A percentile compares a stretch with the other conserved stretches of the same genome.
Conservation (phyloP, 805 yeast species). For the Nakazawaea ernobii region DNA sequence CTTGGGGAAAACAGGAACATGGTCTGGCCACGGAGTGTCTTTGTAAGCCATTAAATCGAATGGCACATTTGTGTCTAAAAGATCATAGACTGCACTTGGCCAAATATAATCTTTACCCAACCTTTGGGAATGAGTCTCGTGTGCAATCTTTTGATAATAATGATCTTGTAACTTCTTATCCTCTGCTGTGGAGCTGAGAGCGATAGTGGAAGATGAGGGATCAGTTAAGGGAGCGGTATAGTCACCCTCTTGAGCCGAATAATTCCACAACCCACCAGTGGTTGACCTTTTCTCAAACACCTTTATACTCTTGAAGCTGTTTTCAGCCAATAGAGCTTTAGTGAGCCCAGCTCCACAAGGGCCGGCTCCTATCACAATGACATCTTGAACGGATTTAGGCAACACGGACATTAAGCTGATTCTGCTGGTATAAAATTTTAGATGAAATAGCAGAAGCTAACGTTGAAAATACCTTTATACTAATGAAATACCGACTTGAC, state of each 20-base stretch:
- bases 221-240: constrained; percentile 25
- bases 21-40: constrained; percentile 41
- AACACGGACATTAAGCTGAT: constrained; percentile 1
- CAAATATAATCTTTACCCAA: constrained; percentile 26
- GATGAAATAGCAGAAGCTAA: not conserved
- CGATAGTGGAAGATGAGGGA: constrained; percentile 15
- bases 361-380: constrained; percentile 76
- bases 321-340: constrained; percentile 54
- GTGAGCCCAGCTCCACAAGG: constrained; percentile 68
- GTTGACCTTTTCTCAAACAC: constrained; percentile 52
- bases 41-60: constrained; percentile 61
- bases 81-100: constrained; percentile 56
- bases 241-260: constrained; percentile 26
- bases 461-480: no score
- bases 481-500: no score
- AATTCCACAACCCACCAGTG: constrained; percentile 85
- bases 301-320: constrained; percentile 38
- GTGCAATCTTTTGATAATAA: constrained; percentile 4
- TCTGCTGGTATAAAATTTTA: no score
- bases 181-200: not conserved
- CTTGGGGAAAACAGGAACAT: constrained; percentile 46
- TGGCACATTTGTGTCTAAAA: constrained; percentile 66
- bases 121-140: not conserved
- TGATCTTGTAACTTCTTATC: not conserved
- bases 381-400: constrained; percentile 20